Conservation (phyloP, 768 basidiomycete species). For the Tephrocybe sp. region DNA sequence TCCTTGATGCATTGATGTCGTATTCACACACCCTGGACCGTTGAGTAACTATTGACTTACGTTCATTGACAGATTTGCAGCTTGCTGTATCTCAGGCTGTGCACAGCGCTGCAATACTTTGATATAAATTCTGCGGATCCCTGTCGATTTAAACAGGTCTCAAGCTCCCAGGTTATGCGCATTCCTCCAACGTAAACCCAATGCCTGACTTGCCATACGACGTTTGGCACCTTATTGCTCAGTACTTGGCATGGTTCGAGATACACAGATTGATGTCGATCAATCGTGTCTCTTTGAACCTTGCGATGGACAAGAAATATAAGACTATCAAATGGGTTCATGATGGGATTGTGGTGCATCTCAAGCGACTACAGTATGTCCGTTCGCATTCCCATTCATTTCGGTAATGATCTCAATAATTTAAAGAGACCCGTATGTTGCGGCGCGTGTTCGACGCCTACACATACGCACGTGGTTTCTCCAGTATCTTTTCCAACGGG, state of each 20-base stretch:
- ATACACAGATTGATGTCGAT: conserved; percentile 22
- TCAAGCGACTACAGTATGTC: conserved; percentile 29
- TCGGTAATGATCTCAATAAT: background rate
- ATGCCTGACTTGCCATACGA: conserved; percentile 28
- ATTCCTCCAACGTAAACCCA: too few relatives aligned
- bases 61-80: too few relatives aligned
- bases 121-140: too few relatives aligned
- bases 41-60: too few relatives aligned
- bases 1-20: too few relatives aligned
- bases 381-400: background rate
- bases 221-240: conserved; percentile 31
- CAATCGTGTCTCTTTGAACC: conserved; percentile 31
- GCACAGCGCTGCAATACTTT: too few relatives aligned
- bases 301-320: conserved; percentile 27
- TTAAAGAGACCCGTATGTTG: conserved; percentile 30
- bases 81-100: too few relatives aligned
- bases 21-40: too few relatives aligned
- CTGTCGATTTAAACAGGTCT: too few relatives aligned
- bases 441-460: conserved; percentile 30
- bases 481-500: conserved; percentile 28
- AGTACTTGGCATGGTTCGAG: conserved; percentile 12
- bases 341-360: conserved; percentile 21
- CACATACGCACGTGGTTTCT: conserved; percentile 42
- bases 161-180: too few relatives aligned
- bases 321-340: conserved; percentile 32